Conservation (phyloP, 1,284 basidiomycete species). For the Xerocomus minutiporus region DNA sequence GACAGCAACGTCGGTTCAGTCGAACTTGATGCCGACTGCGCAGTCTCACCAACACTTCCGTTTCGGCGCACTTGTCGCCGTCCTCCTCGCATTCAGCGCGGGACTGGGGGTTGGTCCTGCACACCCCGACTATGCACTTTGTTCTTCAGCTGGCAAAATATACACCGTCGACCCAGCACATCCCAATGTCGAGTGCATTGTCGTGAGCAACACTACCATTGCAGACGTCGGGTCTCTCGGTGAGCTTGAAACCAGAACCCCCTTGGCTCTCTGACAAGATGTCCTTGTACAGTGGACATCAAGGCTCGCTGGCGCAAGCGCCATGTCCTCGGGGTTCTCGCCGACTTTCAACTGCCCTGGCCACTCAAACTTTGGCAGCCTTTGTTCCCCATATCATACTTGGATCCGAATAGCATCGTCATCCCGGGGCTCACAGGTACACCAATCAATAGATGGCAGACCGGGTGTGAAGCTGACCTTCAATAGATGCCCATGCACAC, state of each 20-base stretch:
- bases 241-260: conserved; percentile 24
- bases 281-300: conserved; percentile 17
- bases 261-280: conserved; percentile 8
- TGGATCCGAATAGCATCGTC: conserved; percentile 47
- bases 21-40: neutral
- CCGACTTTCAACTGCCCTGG: conserved; percentile 23
- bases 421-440: conserved; percentile 70
- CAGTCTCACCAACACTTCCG: neutral
- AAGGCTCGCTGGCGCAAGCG: conserved; percentile 21
- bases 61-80: conserved; percentile 1
- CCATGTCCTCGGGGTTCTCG: neutral
- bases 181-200: conserved; percentile 61
- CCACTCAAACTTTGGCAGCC: conserved; percentile 14
- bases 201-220: conserved; percentile 55
- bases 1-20: no score
- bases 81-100: conserved; percentile 18
- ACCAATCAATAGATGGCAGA: neutral
- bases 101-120: conserved; percentile 8
- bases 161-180: conserved; percentile 50
- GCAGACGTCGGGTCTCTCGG: conserved; percentile 54
- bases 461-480: neutral
- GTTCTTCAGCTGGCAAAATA: conserved; percentile 41
- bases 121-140: conserved; percentile 40
- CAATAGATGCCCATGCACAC: conserved; percentile 76
- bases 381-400: conserved; percentile 38